Conservation (phyloP, 257 asterid species). For the Haberlea rhodopensis region DNA sequence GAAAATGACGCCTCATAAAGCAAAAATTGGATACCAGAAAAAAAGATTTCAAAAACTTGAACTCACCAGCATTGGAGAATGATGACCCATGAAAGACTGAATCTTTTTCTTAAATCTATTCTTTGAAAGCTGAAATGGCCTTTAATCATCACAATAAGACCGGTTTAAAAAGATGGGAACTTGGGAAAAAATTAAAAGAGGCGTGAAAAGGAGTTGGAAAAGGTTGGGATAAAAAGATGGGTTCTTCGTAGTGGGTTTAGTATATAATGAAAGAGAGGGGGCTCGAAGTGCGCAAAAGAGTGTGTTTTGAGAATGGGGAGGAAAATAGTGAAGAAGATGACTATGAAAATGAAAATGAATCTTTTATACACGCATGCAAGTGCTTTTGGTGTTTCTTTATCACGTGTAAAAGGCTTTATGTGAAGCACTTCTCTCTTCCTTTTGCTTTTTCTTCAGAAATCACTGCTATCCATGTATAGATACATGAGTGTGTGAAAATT, state of each 20-base stretch:
- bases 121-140: conserved; percentile 35
- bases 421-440: conserved; percentile 40
- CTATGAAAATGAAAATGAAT: conserved; percentile 59
- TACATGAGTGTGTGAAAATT: too few species aligned
- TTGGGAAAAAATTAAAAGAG: conserved; percentile 8
- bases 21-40: conserved; percentile 27
- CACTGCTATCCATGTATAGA: conserved; percentile 11
- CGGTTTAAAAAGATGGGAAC: conserved; percentile 27
- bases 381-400: conserved; percentile 64
- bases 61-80: conserved; percentile 15
- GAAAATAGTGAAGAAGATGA: conserved; percentile 19
- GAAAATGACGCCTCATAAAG: conserved; percentile 53
- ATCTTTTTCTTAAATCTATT: conserved; percentile 31
- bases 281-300: conserved; percentile 16
- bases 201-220: conserved; percentile 21
- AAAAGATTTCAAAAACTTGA: conserved; percentile 31
- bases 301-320: conserved; percentile 19
- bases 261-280: conserved; percentile 36
- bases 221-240: conserved; percentile 33
- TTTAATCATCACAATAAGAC: conserved; percentile 39
- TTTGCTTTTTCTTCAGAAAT: conserved; percentile 35
- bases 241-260: conserved; percentile 24
- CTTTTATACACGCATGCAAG: conserved; percentile 91
- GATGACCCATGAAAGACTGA: conserved; percentile 27
- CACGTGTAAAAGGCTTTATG: conserved; percentile 67